phyloP scores from a whole-genome alignment of 805 yeast genomes.

The Metschnikowia bowlesiae region DNA sequence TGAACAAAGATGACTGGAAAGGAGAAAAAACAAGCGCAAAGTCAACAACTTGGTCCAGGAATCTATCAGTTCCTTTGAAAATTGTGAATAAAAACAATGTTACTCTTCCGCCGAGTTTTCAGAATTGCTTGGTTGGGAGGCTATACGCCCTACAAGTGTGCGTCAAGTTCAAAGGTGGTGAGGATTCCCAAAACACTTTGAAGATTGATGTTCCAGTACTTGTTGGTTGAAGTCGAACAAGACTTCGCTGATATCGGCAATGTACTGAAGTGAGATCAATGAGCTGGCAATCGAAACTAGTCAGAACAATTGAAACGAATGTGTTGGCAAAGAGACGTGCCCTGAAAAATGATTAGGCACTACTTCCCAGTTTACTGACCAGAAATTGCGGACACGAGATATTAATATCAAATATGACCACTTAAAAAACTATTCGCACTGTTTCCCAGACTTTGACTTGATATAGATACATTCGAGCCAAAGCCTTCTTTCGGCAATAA shows the following conservation, averaged over 20 bases:
- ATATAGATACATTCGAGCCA: too few relatives aligned
- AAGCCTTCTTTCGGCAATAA: too few relatives aligned
- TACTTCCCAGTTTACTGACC: background rate
- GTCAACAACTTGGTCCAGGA: constrained; percentile 29
- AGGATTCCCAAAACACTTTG: constrained; percentile 14
- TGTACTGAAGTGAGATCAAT: background rate
- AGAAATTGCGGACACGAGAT: too few relatives aligned
- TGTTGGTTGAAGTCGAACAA: constrained; percentile 10
- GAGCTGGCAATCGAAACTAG: background rate
- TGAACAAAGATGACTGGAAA: constrained; percentile 27
- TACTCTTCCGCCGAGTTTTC: constrained; percentile 59
- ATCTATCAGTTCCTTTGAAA: constrained; percentile 39
- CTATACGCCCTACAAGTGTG: constrained; percentile 49
- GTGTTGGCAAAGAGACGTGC: background rate
- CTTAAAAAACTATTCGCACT: too few relatives aligned
- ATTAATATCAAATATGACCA: too few relatives aligned
- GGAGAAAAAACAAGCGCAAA: constrained; percentile 20
- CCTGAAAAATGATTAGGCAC: background rate
- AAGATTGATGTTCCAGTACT: constrained; percentile 16
- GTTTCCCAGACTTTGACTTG: too few relatives aligned
- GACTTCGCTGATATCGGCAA: background rate
- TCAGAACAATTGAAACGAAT: background rate
- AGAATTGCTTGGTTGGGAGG: constrained; percentile 58
- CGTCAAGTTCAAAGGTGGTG: constrained; percentile 41
- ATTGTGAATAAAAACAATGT: constrained; percentile 40